These are phyloP conservation scores for Nicotiana paniculata DNA, from an alignment of 257 asterid species.

Conservation along the genomic window DNA sequence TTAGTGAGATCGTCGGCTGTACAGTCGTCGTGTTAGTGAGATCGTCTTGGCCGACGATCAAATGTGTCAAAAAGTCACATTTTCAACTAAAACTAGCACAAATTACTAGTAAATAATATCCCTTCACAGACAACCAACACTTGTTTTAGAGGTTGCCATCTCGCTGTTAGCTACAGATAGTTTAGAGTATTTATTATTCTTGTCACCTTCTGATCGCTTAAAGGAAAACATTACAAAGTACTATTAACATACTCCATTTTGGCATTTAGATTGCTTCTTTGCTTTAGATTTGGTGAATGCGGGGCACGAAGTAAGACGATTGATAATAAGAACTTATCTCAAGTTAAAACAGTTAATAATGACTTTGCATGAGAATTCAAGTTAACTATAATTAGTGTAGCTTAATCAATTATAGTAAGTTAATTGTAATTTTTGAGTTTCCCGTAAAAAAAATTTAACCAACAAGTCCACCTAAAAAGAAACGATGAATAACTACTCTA, in stretches of 20 bases:
- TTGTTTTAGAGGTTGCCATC: background rate
- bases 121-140: background rate
- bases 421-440: background rate
- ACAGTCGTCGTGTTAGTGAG: too few relatives aligned
- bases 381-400: background rate
- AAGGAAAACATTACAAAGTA: background rate
- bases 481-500: too few relatives aligned
- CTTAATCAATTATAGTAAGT: background rate
- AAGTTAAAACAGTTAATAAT: background rate
- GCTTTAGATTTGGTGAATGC: background rate
- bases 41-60: conserved; percentile 7
- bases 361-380: background rate
- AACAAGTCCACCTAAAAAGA: too few relatives aligned
- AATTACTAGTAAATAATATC: background rate
- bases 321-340: background rate
- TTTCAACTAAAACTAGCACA: background rate
- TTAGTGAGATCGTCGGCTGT: too few relatives aligned
- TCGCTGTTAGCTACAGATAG: background rate
- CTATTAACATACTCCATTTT: background rate
- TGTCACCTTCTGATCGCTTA: background rate
- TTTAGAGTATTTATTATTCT: background rate
- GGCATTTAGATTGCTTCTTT: background rate
- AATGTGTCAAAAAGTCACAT: conserved; percentile 11
- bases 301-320: background rate
- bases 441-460: too few relatives aligned